phyloP scores from a whole-genome alignment of 2,329 filamentous ascomycete genomes.

The Aureobasidium sp. region DNA sequence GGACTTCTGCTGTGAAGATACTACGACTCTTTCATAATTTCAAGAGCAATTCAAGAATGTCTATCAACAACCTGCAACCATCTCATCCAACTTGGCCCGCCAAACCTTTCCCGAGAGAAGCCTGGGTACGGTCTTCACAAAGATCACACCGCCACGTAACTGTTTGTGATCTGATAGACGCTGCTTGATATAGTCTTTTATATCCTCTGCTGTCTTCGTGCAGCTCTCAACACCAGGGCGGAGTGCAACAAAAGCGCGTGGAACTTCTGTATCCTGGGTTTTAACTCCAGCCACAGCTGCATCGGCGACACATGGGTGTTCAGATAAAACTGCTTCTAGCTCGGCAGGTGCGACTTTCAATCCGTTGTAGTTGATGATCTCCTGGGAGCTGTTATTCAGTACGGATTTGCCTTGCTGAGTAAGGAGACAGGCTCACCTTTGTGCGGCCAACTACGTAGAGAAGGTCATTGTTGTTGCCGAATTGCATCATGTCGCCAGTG shows the following conservation, averaged over 20 bases:
- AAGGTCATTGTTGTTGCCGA: conserved; percentile 15
- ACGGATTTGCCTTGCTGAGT: too few relatives aligned
- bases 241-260: conserved; percentile 17
- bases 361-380: conserved; percentile 17
- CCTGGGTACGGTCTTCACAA: conserved; percentile 50
- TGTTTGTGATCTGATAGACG: conserved; percentile 34
- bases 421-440: conserved; percentile 34
- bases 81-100: conserved; percentile 46
- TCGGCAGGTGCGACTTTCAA: conserved; percentile 27
- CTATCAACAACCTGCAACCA: neutral
- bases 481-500: conserved; percentile 34
- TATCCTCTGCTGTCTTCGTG: conserved; percentile 25
- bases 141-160: conserved; percentile 38
- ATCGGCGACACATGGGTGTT: conserved; percentile 20
- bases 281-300: conserved; percentile 20
- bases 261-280: conserved; percentile 14
- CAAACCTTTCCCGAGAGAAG: conserved; percentile 51
- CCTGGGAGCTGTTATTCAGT: neutral
- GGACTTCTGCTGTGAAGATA: too few relatives aligned
- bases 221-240: conserved; percentile 30
- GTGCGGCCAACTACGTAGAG: conserved; percentile 23
- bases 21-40: too few relatives aligned
- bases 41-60: too few relatives aligned
- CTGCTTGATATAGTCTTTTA: conserved; percentile 27
- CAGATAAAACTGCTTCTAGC: conserved; percentile 22